Base-by-base conservation (phyloP, 2,329 filamentous ascomycete species). In the Phyllachora maydis region DNA sequence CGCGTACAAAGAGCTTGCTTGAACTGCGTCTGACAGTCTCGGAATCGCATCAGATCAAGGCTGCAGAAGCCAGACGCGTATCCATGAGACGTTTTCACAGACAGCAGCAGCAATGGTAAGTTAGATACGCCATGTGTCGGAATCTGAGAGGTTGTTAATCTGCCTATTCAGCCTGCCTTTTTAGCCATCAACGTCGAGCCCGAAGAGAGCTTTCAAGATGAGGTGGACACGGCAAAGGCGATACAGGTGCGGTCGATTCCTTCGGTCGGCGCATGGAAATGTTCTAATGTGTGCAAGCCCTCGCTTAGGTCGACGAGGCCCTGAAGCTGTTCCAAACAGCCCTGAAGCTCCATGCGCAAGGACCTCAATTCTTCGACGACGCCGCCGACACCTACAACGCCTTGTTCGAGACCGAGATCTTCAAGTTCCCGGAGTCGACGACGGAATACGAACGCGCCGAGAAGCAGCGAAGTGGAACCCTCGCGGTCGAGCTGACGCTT, bases 301-400 rank as follows among this genome's bases (percentile, higher is more conserved):
- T n/a, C n/a, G n/a, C n/a, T n/a, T n/a, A n/a, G n/a, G 85, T 95
- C 40, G 88, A 98, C 40, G 88, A 98, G 51, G 83, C 88, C 22
- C 56, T 98, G 31, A 95, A 93, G 50, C 65, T 85, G 17, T 98
- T 93, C 43, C 83, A 95, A 41, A 73, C 62, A 36, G 88, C 88
- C 22, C 54, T 98, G 28, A 92, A 85, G 45, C 68, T 83, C 34
- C 88, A 98, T 42, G 74, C 85, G 2, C 81, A 91, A 48, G 83
- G 88, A 2, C 69, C 77, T 1, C 53, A 54, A 11, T 77, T 69
- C 25, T 88, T 79, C 43, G 49, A 67, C 22, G 70, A 81, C 39
- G 85, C 90, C 11, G 60, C 64, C 20, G 63, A 71, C 24, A 85
- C 88, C 21, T 98, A 98, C 49, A 59, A 73, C 22, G 66, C 67